Evolutionary conservation across 495 filamentous ascomycete species (phyloP), one percentile per base, ranked within the genome.

Genomic region (Aspergillus carlsbadensis): DNA sequence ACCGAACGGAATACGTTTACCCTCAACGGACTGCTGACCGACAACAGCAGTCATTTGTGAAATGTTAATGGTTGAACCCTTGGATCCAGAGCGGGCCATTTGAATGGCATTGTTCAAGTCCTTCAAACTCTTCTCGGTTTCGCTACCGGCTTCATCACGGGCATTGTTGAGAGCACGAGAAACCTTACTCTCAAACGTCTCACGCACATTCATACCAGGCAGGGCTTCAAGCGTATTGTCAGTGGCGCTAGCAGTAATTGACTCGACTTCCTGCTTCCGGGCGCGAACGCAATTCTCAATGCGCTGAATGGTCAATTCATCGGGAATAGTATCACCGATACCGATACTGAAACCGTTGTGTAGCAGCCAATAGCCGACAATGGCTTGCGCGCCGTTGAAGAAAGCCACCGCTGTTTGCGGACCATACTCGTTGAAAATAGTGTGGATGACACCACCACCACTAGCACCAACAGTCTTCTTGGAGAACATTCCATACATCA

Each of bases 1-100:
- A 26, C 94, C 94, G 67, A 99, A 99, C 0, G 95, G 94, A 78
- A 99, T 96, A 77, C 94, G 93, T 76, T 96, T 96, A 61, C 94
- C 94, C 70, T 99, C 94, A 14, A 99, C 91, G 31, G 92, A 94
- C 68, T 99, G 94, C 62, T 99, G 94, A 48, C 94, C 94, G 18
- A 99, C 94, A 47, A 96, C 80, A 11, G 95, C 92, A 45, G 91
- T 93, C 94, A 99, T 99, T 72, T 99, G 94, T 15, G 95, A 96
- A 61, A 99, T 98, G 69, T 99, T 99, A 76, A 98, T 98, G 3
- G 90, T 90, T 5, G 94, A 96, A 61, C 94, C 94, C 78, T 99
- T 99, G 55, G 95, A 98, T 62, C 94, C 94, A 57, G 93, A 96
- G 24, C 84, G 81, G 56, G 94, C 91, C 93, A 97, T 99, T 60